Base-by-base conservation (phyloP, 331 rosid genomes). In the Malus hybrid region DNA sequence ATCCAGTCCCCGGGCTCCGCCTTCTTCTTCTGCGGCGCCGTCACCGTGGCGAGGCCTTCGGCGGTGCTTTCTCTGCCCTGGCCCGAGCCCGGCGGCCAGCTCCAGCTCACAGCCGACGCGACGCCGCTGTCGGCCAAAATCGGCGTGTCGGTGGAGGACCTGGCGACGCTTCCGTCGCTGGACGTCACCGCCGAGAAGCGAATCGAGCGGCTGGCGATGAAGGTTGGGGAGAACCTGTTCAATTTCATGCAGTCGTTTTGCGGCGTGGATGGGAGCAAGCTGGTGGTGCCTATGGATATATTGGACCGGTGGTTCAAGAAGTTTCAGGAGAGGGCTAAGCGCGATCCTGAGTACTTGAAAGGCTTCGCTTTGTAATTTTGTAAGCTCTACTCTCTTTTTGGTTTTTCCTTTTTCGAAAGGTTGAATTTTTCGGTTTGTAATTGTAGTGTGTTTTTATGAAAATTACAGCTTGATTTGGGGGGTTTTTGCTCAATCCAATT, bases 291-390 rank as follows among this genome's bases (percentile, higher is more conserved):
- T 0, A 94, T 90, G 97, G 99, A 92, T 71, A 94, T 94, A 2
- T 84, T 94, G 92, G 96, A 94, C 7, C 84, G 97, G 24, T 94
- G 99, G 99, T 94, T 94, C 90, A 92, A 92, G 83, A 94, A 94
- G 80, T 94, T 94, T 50, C 99, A 92, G 83, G 96, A 94, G 80
- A 83, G 87, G 79, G 96, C 99, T 16, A 90, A 86, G 83, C 95
- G 97, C 11, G 99, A 94, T 79, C 99, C 99, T 33, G 92, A 92
- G 62, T 94, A 90, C 83, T 75, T 94, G 86, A 92, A 92, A 75
- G 90, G 96, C 79, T 94, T 92, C 78, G 91, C 86, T 66, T 87
- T 92, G 88, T 94, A 29, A 83, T 84, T 65, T 85, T 90, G 88
- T 94, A 46, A 84, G 78, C 9, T 20, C 16, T 15, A 1, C 52